Conservation (phyloP, 108 stramenopile genomes). For the Pseudonitzschia delicatissima region DNA sequence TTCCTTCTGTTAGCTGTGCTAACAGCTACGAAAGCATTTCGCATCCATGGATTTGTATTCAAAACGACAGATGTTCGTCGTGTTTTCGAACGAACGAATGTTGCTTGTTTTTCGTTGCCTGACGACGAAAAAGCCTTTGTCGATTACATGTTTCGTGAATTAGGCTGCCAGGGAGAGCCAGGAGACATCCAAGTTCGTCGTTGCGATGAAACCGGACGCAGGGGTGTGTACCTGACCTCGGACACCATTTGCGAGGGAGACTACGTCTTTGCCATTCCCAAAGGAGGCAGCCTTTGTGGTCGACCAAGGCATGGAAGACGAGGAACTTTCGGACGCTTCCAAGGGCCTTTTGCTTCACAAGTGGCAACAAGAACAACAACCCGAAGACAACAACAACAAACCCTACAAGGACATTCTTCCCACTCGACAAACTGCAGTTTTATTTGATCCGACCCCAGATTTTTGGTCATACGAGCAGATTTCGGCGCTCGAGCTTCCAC, state of each 20-base stretch:
- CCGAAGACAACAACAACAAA: background rate
- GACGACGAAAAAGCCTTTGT: no score
- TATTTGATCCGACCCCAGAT: slow-evolving; percentile 35
- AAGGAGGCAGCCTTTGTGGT: background rate
- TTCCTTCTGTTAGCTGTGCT: no score
- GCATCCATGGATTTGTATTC: no score
- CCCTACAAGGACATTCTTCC: slow-evolving; percentile 24
- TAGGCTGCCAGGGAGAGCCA: slow-evolving; percentile 17
- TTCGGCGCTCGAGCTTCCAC: slow-evolving; percentile 24
- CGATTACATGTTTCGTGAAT: slow-evolving; percentile 16
- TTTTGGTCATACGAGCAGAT: slow-evolving; percentile 33
- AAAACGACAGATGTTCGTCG: no score
- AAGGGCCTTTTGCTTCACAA: background rate
- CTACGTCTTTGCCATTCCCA: slow-evolving; percentile 38
- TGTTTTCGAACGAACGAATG: no score
- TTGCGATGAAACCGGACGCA: background rate
- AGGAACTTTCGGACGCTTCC: slow-evolving; percentile 16
- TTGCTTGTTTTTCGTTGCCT: no score
- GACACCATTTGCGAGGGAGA: slow-evolving; percentile 14
- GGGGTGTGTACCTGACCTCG: slow-evolving; percentile 20
- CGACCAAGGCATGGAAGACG: background rate
- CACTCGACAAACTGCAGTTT: background rate
- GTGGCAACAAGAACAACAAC: background rate
- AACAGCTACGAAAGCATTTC: no score
- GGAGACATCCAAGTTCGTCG: background rate